phyloP scores from a whole-genome alignment of 2,329 filamentous ascomycete genomes.

The Neonectria faginata region DNA sequence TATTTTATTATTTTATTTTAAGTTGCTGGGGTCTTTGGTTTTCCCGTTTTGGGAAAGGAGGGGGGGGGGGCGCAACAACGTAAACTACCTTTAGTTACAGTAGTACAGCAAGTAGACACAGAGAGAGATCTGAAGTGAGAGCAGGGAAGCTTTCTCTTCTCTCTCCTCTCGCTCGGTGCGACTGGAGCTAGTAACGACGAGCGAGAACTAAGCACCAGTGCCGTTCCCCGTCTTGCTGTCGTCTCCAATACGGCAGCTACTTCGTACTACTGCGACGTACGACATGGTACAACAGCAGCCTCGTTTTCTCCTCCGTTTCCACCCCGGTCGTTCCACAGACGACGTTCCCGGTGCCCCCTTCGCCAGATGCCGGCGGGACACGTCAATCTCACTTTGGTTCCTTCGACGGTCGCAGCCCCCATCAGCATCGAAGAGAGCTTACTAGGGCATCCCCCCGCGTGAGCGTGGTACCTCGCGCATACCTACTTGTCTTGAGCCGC shows the following conservation, averaged over 20 bases:
- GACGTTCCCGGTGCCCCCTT: slow-evolving; percentile 24
- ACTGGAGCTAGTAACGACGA: too few relatives aligned
- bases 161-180: slow-evolving; percentile 1
- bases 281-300: slow-evolving; percentile 23
- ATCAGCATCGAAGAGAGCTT: slow-evolving; percentile 12
- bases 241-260: neutral
- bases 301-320: slow-evolving; percentile 17
- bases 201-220: neutral
- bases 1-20: too few relatives aligned
- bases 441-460: slow-evolving; percentile 2
- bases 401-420: slow-evolving; percentile 12
- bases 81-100: neutral
- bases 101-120: neutral
- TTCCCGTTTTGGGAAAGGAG: slow-evolving; percentile 14
- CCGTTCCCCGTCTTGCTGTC: slow-evolving; percentile 5
- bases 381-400: slow-evolving; percentile 38
- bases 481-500: neutral
- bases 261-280: neutral
- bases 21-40: slow-evolving; percentile 25
- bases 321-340: slow-evolving; percentile 23
- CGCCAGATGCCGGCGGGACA: slow-evolving; percentile 40
- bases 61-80: slow-evolving; percentile 7
- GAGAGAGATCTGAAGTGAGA: neutral
- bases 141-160: neutral
- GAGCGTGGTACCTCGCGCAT: neutral